phyloP scores from a whole-genome alignment of 352 stramenopile genomes.

The Blastocystis sp. region DNA sequence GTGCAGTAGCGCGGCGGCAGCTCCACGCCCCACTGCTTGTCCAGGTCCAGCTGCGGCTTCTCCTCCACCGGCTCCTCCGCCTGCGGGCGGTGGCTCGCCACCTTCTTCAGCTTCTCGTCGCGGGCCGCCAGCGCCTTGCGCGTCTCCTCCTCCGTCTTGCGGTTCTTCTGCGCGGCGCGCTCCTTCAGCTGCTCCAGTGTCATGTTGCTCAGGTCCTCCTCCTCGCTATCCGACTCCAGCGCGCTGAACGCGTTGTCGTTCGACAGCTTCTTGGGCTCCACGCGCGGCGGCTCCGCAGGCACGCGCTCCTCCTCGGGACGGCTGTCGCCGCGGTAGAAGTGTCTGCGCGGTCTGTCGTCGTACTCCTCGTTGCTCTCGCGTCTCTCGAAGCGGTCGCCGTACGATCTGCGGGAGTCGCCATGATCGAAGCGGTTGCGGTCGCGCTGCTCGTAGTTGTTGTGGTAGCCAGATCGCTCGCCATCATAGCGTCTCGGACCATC shows the following conservation, averaged over 20 bases:
- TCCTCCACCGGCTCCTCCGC: background rate
- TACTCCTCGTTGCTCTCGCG: background rate
- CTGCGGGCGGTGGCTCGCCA: background rate
- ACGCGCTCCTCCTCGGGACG: too few relatives aligned
- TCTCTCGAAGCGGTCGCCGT: too few relatives aligned
- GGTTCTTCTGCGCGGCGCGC: conserved; percentile 22
- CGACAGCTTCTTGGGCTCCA: background rate
- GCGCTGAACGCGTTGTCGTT: background rate
- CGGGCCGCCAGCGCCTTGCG: background rate
- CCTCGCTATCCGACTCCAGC: background rate
- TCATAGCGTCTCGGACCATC: background rate
- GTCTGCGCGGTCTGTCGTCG: background rate
- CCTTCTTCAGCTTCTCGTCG: background rate
- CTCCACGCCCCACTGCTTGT: background rate
- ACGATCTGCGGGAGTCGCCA: background rate
- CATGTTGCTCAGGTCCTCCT: background rate
- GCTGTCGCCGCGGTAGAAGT: background rate
- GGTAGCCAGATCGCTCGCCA: background rate
- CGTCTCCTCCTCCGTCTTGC: background rate
- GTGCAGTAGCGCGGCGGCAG: background rate
- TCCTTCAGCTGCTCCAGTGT: conserved; percentile 23
- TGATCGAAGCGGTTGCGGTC: background rate
- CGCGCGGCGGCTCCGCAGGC: background rate
- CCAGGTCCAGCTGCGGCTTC: background rate
- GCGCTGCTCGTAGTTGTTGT: background rate